Percentiles rank a stretch among this genome's conserved stretches.
Evolutionary conservation across 2,329 filamentous ascomycete species (phyloP).

Genomic region (Seiridium cupressi): DNA sequence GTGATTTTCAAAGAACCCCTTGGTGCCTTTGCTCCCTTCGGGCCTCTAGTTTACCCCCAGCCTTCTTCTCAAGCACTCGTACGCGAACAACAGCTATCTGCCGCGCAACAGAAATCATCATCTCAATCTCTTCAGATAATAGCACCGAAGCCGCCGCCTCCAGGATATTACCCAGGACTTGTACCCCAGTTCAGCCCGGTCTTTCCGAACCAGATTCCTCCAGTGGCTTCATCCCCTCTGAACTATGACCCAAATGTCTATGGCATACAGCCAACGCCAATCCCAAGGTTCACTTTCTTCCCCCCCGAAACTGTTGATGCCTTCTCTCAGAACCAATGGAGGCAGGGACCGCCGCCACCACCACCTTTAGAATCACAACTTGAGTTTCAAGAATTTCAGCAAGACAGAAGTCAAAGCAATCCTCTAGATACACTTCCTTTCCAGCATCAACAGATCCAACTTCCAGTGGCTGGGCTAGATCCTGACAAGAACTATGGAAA

Average conservation of each 20-base stretch:
- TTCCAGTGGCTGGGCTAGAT: not conserved
- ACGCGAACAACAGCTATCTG: conserved; percentile 40
- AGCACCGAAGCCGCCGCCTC: conserved; percentile 48
- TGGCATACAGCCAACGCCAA: conserved; percentile 14
- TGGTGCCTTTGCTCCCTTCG: conserved; percentile 50
- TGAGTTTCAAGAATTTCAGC: conserved; percentile 18
- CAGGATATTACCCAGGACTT: conserved; percentile 30
- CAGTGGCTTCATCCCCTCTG: conserved; percentile 20
- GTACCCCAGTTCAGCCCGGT: conserved; percentile 26
- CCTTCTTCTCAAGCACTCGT: conserved; percentile 45
- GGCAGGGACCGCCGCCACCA: conserved; percentile 10
- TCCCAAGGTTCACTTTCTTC: conserved; percentile 26
- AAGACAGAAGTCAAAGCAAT: not conserved
- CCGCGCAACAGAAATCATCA: conserved; percentile 35
- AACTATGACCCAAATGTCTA: conserved; percentile 21
- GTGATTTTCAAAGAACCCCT: conserved; percentile 77
- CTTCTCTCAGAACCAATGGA: conserved; percentile 23
- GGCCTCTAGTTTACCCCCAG: conserved; percentile 42
- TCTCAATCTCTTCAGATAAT: conserved; percentile 43
- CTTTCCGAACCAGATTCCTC: conserved; percentile 29
- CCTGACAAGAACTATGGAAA: not conserved
- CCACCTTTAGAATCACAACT: not conserved
- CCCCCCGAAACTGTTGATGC: conserved; percentile 26
- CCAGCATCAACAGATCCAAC: not conserved
- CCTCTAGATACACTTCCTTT: not conserved